Base-by-base conservation (phyloP, 2,329 filamentous ascomycete species). In the Apiospora kogelbergensis region DNA sequence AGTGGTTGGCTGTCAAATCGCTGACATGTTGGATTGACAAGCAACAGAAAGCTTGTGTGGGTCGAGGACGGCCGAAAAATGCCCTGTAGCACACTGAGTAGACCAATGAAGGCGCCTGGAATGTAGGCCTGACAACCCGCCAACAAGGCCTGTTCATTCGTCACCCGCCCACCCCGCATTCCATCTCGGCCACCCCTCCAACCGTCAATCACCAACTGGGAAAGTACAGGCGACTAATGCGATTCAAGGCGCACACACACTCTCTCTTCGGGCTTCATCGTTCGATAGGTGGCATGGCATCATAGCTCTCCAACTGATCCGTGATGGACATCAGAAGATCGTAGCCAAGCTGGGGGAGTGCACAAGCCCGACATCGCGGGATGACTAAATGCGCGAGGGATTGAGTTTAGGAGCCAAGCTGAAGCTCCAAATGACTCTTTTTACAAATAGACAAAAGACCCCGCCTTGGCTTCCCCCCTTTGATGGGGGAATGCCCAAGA, bases 211-310 rank as follows among this genome's bases (percentile, higher is more conserved):
- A 37, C 53, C 53, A 60, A 60, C 30, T 37, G 53, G 53, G 53
- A 17, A 60, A 60, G 53, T 60, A 60, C 53, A 60, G 53, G 53
- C 53, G 53, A 60, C 20, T 11, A 30, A 37, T n/a, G 53, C 53
- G 53, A 53, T 57, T 15, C 6, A 57, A 57, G 48, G 48, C 48
- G 48, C 48, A 33, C 48, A 20, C 30, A 37, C 53, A 7, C 48
- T 30, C 48, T 57, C 48, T 3, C 26, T 57, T 33, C 48, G 48
- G 48, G n/a, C 20, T 17, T 37, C 53, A 60, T 60, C 53, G 53
- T 60, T 60, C 53, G 53, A 60, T 60, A n/a, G 30, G 53, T 60
- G 53, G 53, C 53, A 60, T 60, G 26, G 53, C 53, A 60, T 60
- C 53, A 60, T 60, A 60, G 53, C 10, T 60, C 53, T 60, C 30